Base-by-base conservation (phyloP, 257 asterid species). In the Nyctanthes arbortristis region DNA sequence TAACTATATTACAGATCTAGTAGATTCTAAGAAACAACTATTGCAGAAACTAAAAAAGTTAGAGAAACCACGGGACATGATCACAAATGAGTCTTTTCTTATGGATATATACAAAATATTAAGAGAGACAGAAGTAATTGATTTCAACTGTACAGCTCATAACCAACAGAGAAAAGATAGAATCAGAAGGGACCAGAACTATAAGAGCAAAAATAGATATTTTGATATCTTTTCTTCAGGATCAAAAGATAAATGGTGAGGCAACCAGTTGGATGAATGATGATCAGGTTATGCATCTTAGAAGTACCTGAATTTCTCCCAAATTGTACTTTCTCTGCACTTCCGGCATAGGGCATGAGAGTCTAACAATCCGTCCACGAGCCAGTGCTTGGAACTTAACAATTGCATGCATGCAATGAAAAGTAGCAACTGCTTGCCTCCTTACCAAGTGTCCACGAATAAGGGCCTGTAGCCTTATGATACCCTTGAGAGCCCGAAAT, bases 391-490 rank as follows among this genome's bases (percentile, higher is more conserved):
- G 90, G 70, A 82, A 57, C 70, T 71, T 82, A 73, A 82, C 82
- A 78, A 85, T 77, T 7, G 79, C 85, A 52, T 66, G 84, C 75
- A 85, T 27, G 35, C 83, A 85, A 66, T 60, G 56, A 47, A 80
- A 68, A 25, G 90, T 82, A 34, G 84, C 76, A 68, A 69, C 78
- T 52, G 88, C 90, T 63, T 85, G 88, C 70, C 86, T 78, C 63
- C 84, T 72, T 67, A 85, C 90, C 84, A 85, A 66, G 71, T 62
- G 74, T 28, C 90, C 90, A 52, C 88, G 82, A 55, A 78, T 60
- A 67, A 75, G 62, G 0, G 88, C 83, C 79, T 85, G 86, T 49
- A 82, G 81, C 75, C 72, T 70, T 77, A 84, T 61, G 76, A 79
- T 76, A 29, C 87, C 75, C 71, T 77, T 84, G 61, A 84, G 84